phyloP scores from a whole-genome alignment of 148 eudicot species.

The Oxyria digyna region DNA sequence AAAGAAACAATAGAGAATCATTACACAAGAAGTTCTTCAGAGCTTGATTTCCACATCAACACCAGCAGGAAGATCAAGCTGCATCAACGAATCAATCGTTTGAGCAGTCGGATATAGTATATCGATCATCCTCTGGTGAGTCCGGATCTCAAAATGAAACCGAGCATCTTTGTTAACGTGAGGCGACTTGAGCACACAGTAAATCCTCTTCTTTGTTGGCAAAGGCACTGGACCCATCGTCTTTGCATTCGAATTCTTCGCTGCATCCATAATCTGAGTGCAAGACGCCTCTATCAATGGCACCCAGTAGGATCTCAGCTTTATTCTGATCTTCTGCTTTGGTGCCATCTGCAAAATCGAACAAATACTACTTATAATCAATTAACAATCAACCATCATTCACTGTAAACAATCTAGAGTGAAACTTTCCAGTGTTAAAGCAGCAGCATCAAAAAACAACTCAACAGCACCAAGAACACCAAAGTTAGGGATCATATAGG shows the following conservation, averaged over 20 bases:
- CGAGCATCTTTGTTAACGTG: constrained; percentile 96
- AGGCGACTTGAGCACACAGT: constrained; percentile 90
- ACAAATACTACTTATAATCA: not conserved
- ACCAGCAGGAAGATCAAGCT: constrained; percentile 93
- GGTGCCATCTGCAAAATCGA: constrained; percentile 17
- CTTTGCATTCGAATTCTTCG: constrained; percentile 73
- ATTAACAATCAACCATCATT: no score
- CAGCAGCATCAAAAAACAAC: not conserved
- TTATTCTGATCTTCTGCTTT: constrained; percentile 90
- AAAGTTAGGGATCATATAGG: no score
- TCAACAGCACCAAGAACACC: not conserved
- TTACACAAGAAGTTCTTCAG: constrained; percentile 19
- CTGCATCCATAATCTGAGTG: constrained; percentile 95
- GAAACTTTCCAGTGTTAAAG: not conserved
- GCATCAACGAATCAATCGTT: constrained; percentile 93
- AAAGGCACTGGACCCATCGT: constrained; percentile 95
- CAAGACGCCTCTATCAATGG: constrained; percentile 88
- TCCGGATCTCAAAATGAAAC: constrained; percentile 93
- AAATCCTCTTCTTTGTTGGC: constrained; percentile 77
- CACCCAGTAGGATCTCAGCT: constrained; percentile 85
- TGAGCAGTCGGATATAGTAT: constrained; percentile 89
- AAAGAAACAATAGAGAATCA: not conserved
- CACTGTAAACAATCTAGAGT: not conserved
- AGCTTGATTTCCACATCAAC: constrained; percentile 98
- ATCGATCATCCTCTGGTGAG: constrained; percentile 88